Base-by-base conservation (phyloP, 345 rosid genomes). In the Hevea brasiliensis region DNA sequence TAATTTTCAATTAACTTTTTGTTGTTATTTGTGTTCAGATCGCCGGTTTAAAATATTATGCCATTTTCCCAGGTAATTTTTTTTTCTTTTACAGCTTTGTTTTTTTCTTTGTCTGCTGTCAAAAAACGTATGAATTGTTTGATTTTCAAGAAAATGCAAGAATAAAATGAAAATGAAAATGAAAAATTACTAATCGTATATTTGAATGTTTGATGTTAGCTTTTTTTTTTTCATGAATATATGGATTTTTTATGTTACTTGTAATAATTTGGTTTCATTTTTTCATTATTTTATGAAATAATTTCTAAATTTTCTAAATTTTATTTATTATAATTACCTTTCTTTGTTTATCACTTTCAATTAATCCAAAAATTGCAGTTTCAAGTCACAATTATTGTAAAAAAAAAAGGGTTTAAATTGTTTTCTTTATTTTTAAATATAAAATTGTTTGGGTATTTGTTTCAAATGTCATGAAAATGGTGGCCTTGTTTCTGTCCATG, bases 391-490 rank as follows among this genome's bases (percentile, higher is more conserved):
- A 56, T 23, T 47, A 11, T 17, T 35, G 29, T 17, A 17, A 0
- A 35, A 17, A 67, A 26, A 18, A 37, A 8, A 20, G 35, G 4
- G 0, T 37, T 37, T 32, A 18, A 66, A 27, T 3, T 23, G 12
- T 11, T 42, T 70, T 24, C 23, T 21, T 70, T 24, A 6, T 15
- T 57, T 26, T 23, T 24, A 14, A 59, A 67, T 24, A 64, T n/a
- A 21, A 23, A 29, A 37, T 27, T 7, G 27, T 70, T 62, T 65
- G 79, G 44, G 45, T 60, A 44, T 67, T 48, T 54, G 51, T 68
- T 51, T n/a, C 41, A 64, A 59, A 15, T 12, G 75, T 61, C 61
- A 42, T 54, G 58, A 57, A 71, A 24, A 23, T 61, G 78, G 71
- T 61, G 73, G 73, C 62, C 65, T 44, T 1, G 18, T 17, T 27